Evolutionary conservation across 108 stramenopile genomes (phyloP).

Genomic region (Aurantiochytrium sp.): DNA sequence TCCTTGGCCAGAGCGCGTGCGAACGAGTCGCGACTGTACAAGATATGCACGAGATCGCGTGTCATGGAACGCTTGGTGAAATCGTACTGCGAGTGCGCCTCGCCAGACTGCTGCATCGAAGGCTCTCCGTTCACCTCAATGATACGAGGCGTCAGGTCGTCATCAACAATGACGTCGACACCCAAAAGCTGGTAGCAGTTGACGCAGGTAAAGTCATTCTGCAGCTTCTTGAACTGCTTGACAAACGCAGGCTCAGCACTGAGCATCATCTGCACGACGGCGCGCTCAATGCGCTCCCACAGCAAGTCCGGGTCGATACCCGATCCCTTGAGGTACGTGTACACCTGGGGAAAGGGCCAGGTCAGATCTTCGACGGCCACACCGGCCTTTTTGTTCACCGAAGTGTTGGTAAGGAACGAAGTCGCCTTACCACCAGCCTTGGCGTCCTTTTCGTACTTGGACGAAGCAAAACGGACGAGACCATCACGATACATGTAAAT

Average conservation of each 20-base stretch:
- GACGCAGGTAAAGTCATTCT: conserved; percentile 1
- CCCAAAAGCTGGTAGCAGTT: conserved; percentile 13
- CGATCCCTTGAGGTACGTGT: background rate
- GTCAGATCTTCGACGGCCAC: conserved; percentile 26
- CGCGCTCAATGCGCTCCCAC: conserved; percentile 15
- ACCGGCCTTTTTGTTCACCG: conserved; percentile 54
- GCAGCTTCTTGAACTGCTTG: conserved; percentile 17
- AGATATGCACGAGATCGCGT: background rate
- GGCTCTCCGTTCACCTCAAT: conserved; percentile 18
- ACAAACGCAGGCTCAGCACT: conserved; percentile 5
- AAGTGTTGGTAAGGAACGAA: conserved; percentile 77
- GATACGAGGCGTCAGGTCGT: background rate
- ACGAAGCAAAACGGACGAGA: conserved; percentile 21
- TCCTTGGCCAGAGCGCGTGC: background rate
- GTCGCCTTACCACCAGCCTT: conserved; percentile 56
- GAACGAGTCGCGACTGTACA: background rate
- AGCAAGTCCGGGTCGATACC: conserved; percentile 10
- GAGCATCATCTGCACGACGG: background rate
- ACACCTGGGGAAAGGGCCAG: conserved; percentile 17
- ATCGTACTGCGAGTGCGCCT: conserved; percentile 9
- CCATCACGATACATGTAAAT: conserved; percentile 30
- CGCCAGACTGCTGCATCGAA: conserved; percentile 8
- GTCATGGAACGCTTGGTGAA: background rate
- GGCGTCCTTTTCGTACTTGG: conserved; percentile 23
- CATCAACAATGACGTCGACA: conserved; percentile 8